Conservation (phyloP, 768 basidiomycete species). For the Rhizopogon rudus region DNA sequence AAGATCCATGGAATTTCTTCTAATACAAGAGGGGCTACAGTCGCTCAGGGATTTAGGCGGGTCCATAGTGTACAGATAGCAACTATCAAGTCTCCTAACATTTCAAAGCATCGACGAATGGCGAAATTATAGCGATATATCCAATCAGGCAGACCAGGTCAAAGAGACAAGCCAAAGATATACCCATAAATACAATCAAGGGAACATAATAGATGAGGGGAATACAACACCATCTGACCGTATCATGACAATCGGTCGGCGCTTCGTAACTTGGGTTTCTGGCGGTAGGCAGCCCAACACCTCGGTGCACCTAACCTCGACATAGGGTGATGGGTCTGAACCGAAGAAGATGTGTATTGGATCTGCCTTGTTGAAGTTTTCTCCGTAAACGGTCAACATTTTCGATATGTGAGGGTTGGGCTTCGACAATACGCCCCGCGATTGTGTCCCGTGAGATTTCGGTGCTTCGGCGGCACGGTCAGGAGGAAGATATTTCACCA, state of each 20-base stretch:
- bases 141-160: conserved; percentile 19
- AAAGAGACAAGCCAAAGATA: conserved; percentile 13
- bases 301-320: conserved; percentile 85
- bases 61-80: conserved; percentile 29
- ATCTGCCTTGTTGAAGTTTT: conserved; percentile 82
- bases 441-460: conserved; percentile 62
- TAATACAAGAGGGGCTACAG: conserved; percentile 27
- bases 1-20: neutral
- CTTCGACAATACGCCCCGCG: conserved; percentile 67
- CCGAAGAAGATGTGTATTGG: conserved; percentile 85
- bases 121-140: conserved; percentile 16
- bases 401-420: conserved; percentile 74
- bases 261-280: conserved; percentile 59
- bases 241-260: conserved; percentile 76
- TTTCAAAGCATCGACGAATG: conserved; percentile 17
- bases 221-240: conserved; percentile 85
- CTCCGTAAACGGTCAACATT: conserved; percentile 84
- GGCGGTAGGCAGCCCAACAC: conserved; percentile 80
- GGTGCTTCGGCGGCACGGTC: conserved; percentile 83
- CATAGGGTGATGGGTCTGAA: conserved; percentile 79
- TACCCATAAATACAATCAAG: conserved; percentile 30
- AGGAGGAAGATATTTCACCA: conserved; percentile 88
- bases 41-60: conserved; percentile 14
- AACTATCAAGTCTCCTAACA: conserved; percentile 21
- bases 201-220: conserved; percentile 79